Conservation (phyloP, 441 rosid genomes). For the Erodium moschatum region DNA sequence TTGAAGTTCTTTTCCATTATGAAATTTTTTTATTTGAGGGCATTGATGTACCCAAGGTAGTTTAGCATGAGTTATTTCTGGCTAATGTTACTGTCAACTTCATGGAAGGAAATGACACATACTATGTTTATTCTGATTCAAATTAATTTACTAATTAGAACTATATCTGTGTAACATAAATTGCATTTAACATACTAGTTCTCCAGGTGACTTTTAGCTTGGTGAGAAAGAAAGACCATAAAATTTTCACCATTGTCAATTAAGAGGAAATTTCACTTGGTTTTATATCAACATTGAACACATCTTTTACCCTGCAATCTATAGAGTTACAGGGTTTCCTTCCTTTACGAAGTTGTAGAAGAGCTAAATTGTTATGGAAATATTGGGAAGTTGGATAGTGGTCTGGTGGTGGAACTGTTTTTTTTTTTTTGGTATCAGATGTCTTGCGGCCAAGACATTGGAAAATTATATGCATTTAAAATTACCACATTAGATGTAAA, state of each 20-base stretch:
- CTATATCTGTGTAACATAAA: neutral
- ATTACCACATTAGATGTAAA: neutral
- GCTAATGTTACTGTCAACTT: neutral
- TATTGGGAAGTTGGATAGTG: neutral
- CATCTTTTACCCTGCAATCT: slow-evolving; percentile 3
- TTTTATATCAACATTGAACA: neutral
- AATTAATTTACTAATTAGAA: neutral
- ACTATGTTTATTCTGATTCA: neutral
- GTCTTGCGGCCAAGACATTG: too few relatives aligned
- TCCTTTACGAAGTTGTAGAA: neutral
- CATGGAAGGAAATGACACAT: neutral
- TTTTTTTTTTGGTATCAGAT: neutral
- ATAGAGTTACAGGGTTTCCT: neutral
- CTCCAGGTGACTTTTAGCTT: neutral
- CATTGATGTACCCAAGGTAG: neutral
- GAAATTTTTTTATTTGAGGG: neutral
- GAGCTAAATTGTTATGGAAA: neutral
- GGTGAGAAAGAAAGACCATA: neutral
- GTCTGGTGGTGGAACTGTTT: neutral
- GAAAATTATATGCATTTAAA: too few relatives aligned
- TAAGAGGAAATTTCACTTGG: neutral
- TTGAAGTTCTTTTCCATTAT: neutral
- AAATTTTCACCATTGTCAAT: slow-evolving; percentile 5
- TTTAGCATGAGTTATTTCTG: neutral
- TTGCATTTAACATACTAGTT: neutral